Evolutionary conservation across 2,329 filamentous ascomycete genomes (phyloP), one percentile per base, ranked within the genome.

Genomic region (Lasiodiplodia citricola): DNA sequence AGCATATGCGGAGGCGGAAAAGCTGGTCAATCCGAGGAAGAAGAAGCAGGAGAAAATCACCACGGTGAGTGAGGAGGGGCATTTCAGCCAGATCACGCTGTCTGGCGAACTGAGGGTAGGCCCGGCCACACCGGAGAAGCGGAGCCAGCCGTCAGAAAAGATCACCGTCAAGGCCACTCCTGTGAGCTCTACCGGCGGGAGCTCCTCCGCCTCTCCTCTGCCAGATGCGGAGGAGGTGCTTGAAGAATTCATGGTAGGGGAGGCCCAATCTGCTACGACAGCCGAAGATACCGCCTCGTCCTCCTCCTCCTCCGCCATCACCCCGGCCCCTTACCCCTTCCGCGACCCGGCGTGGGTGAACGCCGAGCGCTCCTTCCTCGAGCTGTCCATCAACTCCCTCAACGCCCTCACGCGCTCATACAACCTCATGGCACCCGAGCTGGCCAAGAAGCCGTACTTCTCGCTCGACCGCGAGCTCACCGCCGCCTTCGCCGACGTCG

Each of bases 401-500:
- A 98, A 98, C 80, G 80, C 82, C 37, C 85, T 96, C 60, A 91
- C 93, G 8, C 88, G 96, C 31, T 92, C 92, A 16, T 99, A 99
- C 83, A 98, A 98, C 74, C 87, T 98, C 3, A 95, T 97, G 89
- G 95, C 96, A 0, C 96, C 96, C 0, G 91, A 93, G 67, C 85
- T 97, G 1, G 94, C 95, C 2, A 96, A 96, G 81, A 97, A 97
- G 79, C 93, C 95, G 0, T 98, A 98, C 79, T 94, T 93, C 76
- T 90, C 86, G 2, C 87, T 98, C 8, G 88, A 94, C 55, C 88
- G 95, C 60, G 96, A 99, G 80, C 85, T 98, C 18, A 86, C 85
- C 37, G 85, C 87, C 2, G 97, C 94, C 77, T 98, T 90, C 76
- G 91, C 93, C 0, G 94, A 97, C 70, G 90, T 97, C 1, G 95